Evolutionary conservation across 768 basidiomycete genomes (phyloP).

Genomic region (Tylopilus rubrobrunneus): DNA sequence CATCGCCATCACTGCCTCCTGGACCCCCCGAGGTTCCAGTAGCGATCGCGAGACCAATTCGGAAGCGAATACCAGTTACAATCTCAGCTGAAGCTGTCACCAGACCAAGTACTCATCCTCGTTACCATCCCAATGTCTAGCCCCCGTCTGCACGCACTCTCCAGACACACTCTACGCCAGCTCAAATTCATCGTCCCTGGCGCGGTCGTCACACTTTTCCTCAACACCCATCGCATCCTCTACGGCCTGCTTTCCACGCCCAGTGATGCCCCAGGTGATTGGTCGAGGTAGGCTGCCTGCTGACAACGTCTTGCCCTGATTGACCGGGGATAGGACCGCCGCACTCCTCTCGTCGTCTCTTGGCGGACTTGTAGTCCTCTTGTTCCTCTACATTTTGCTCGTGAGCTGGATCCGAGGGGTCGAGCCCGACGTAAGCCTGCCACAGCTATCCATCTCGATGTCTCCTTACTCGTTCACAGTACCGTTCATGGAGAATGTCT

Average conservation of each 20-base stretch:
- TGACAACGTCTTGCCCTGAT: neutral
- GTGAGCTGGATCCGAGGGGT: constrained; percentile 65
- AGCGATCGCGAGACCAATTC: neutral
- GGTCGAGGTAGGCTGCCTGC: constrained; percentile 45
- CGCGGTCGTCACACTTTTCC: constrained; percentile 54
- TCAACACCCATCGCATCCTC: constrained; percentile 53
- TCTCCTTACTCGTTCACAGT: constrained; percentile 39
- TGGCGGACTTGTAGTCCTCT: constrained; percentile 54
- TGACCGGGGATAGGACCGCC: constrained; percentile 39
- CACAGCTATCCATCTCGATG: neutral
- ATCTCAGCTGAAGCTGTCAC: neutral
- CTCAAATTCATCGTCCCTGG: constrained; percentile 79
- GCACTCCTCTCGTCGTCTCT: constrained; percentile 53
- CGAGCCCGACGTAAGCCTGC: constrained; percentile 59
- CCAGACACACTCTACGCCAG: constrained; percentile 58
- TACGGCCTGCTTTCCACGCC: constrained; percentile 33
- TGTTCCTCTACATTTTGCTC: constrained; percentile 73
- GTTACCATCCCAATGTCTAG: constrained; percentile 9
- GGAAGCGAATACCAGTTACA: neutral
- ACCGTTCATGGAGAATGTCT: constrained; percentile 70
- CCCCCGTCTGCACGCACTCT: constrained; percentile 21
- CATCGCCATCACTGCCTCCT: no score
- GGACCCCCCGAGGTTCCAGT: no score
- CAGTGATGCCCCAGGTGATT: constrained; percentile 37
- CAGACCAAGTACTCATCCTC: neutral